Base-by-base conservation (phyloP, 768 basidiomycete species). In the Asterophora lycoperdoides region DNA sequence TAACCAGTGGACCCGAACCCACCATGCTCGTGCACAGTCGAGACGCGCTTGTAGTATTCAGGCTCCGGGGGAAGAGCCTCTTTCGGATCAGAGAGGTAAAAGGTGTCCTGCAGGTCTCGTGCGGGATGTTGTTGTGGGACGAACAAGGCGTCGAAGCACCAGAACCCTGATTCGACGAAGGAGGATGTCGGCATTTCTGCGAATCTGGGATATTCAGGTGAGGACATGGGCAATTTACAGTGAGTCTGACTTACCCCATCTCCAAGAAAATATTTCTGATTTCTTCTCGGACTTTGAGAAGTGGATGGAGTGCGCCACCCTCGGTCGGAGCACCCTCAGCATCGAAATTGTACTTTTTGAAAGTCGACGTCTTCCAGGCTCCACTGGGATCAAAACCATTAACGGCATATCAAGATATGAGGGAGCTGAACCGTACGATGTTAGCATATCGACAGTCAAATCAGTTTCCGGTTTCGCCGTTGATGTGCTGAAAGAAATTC, bases 111-210 rank as follows among this genome's bases (percentile, higher is more conserved):
- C 41, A 97, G 63, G 56, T 99, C 96, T 60, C 96, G 83, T 10
- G 96, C 96, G 6, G 96, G 96, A 72, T 99, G 96, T 65, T 98
- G 95, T 62, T 99, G 96, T 0, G 96, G 96, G 0, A 99, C 96
- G 67, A 95, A 99, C 56, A 99, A 77, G 1, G 94, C 84, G 66
- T 99, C 96, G 69, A 99, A 98, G 65, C 93, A 96, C 96, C 96
- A 99, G 78, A 98, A 99, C 30, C 89, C 89, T 17, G 93, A 95
- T 69, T 99, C 96, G 48, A 99, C 93, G 65, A 92, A 99, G 46
- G 85, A 83, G 42, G 84, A 83, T 8, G 96, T 98, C 11, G 94
- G 93, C 96, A 99, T 99, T 69, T 99, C 96, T 41, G 93, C 85
- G 70, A 98, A 99, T 8, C 95, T 98, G 44, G 42, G 28, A 35